Evolutionary conservation across 345 rosid genomes (phyloP), one percentile per base, ranked within the genome.

Genomic region (Cardamine occulta): DNA sequence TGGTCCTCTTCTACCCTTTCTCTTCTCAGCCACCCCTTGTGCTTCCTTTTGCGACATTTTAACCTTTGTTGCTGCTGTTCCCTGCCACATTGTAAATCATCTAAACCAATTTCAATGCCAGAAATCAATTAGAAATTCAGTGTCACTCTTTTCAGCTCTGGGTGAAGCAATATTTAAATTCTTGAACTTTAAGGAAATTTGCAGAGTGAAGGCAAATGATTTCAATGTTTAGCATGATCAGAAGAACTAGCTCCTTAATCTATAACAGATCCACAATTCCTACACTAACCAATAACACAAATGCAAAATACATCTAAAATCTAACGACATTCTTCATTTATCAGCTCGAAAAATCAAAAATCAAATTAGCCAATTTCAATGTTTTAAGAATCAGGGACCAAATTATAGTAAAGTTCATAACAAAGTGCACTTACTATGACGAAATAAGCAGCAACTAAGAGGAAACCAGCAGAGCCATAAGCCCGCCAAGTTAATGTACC

Each of bases 21-120:
- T 85, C 87, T 90, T 95, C 88, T 95, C 98, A 1, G 99, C 99
- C 34, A 95, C 91, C 1, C 98, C 98, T 67, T 85, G 90, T 8
- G 99, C 91, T 81, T 92, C 99, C 89, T 95, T 95, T 59, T 95
- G 90, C 6, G 98, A 83, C 97, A 95, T 90, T 80, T 92, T 95
- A 39, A 88, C 97, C 75, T 95, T 95, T 17, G 99, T 95, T 18
- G 84, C 99, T 5, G 85, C 97, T 58, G 99, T 95, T 13, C 99
- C 99, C 98, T 95, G 77, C 39, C 23, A 81, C 31, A 72, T 53
- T 34, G 64, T 26, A 77, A 73, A 39, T 59, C 74, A 63, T 70
- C 70, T 56, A 72, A 73, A 32, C 71, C 77, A 81, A 72, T 40
- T 55, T 70, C 76, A 77, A 56, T 54, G 21, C 61, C 68, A 29